Evolutionary conservation across 495 filamentous ascomycete species (phyloP), one percentile per base, ranked within the genome.

Genomic region (Xylaria cubensis): DNA sequence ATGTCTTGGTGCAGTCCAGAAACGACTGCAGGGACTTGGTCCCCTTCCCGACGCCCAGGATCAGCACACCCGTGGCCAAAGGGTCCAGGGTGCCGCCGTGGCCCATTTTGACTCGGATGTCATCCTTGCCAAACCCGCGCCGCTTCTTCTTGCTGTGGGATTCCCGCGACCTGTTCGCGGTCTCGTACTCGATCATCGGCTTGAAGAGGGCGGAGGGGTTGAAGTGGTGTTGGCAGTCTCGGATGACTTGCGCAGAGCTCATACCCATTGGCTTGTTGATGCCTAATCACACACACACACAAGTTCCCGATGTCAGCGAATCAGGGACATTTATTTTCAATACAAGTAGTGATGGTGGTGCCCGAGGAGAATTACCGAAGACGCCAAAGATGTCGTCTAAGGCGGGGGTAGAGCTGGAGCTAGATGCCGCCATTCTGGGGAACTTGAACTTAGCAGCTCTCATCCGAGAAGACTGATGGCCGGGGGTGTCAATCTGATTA

Each of bases 51-150:
- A 98, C 88, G 46, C 95, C 97, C 2, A 93, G 84, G 59, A 98
- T 92, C 65, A 99, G 86, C 13, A 99, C 93, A 32, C 96, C 96
- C 1, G 93, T 97, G 17, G 96, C 96, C 73, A 98, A 88, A 3
- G 96, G 96, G 76, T 99, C 96, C 4, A 99, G 87, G 0, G 96
- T 99, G 42, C 96, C 96, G 44, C 97, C 96, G 83, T 99, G 96
- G 24, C 96, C 96, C 75, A 98, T 92, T 84, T 99, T 99, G 72
- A 98, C 91, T 70, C 93, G 86, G 9, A 92, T 71, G 0, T 86
- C 81, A 53, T 82, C 77, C 80, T 89, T 90, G 48, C 81, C 78
- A 64, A 76, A 75, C 59, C 86, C 82, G 70, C 88, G 83, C 26
- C 88, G 87, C 51, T 84, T 83, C 36, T 84, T 85, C 79, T 91